Evolutionary conservation across 1,284 basidiomycete genomes (phyloP).

Genomic region (Athelia psychrophila): DNA sequence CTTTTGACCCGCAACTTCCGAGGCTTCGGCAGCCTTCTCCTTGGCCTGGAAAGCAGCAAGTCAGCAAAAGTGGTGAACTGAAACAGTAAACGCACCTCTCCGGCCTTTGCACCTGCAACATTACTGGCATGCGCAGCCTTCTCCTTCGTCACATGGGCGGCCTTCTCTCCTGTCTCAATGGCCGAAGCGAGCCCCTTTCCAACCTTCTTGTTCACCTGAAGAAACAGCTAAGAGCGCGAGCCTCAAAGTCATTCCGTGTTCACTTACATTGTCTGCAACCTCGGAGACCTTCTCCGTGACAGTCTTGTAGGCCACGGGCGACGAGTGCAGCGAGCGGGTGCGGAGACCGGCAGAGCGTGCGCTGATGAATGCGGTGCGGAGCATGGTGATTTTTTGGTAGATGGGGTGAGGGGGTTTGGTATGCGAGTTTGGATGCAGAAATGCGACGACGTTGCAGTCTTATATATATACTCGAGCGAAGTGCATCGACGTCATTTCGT

Average conservation of each 20-base stretch:
- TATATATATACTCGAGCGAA: too few species aligned
- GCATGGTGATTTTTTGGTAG: background rate
- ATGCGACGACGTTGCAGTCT: too few species aligned
- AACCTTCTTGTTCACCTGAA: slow-evolving; percentile 59
- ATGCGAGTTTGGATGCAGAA: too few species aligned
- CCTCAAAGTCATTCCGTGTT: background rate
- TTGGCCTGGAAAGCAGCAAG: slow-evolving; percentile 42
- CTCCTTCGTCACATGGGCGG: slow-evolving; percentile 49
- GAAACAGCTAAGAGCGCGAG: background rate
- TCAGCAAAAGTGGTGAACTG: background rate
- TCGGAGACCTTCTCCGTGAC: slow-evolving; percentile 64
- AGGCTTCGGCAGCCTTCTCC: slow-evolving; percentile 32
- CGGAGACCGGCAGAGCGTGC: background rate
- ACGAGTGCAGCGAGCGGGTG: slow-evolving; percentile 37
- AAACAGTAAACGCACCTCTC: slow-evolving; percentile 33
- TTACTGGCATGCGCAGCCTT: slow-evolving; percentile 33
- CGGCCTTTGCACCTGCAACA: slow-evolving; percentile 32
- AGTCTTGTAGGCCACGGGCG: slow-evolving; percentile 44
- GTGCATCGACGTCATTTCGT: too few species aligned
- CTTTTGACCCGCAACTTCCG: slow-evolving; percentile 32
- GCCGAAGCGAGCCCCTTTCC: slow-evolving; percentile 59
- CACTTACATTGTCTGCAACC: slow-evolving; percentile 51
- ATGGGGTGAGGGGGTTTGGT: too few species aligned
- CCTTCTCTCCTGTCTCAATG: slow-evolving; percentile 61
- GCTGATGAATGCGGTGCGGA: background rate